phyloP scores from a whole-genome alignment of 306 rosid genomes.

The Prosopis cineraria region DNA sequence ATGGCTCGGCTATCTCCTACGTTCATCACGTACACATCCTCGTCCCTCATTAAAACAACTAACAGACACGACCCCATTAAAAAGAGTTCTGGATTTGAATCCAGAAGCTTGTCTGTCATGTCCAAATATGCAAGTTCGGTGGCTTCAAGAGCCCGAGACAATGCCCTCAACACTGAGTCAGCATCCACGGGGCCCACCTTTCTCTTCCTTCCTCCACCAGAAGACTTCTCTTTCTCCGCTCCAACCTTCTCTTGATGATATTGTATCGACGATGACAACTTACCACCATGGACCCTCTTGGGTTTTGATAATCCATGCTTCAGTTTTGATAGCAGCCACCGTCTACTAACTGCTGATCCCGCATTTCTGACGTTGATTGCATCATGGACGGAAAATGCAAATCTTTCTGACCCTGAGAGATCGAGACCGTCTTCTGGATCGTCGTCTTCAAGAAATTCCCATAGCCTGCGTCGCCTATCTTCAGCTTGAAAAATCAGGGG shows the following conservation, averaged over 20 bases:
- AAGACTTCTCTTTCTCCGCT: slow-evolving; percentile 55
- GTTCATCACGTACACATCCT: slow-evolving; percentile 53
- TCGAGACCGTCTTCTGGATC: slow-evolving; percentile 74
- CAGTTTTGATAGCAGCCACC: slow-evolving; percentile 80
- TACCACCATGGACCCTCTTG: slow-evolving; percentile 65
- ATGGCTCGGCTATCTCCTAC: slow-evolving; percentile 97
- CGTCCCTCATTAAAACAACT: not conserved
- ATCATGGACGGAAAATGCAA: slow-evolving; percentile 89
- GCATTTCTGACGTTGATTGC: slow-evolving; percentile 79
- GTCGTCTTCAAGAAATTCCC: slow-evolving; percentile 86
- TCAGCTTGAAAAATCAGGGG: slow-evolving; percentile 42
- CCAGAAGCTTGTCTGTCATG: slow-evolving; percentile 80
- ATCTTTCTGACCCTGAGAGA: slow-evolving; percentile 93
- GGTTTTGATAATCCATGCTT: slow-evolving; percentile 82
- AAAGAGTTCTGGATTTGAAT: not conserved
- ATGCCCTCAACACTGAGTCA: slow-evolving; percentile 68
- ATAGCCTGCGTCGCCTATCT: slow-evolving; percentile 65
- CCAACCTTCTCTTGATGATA: slow-evolving; percentile 70
- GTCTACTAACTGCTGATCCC: slow-evolving; percentile 72
- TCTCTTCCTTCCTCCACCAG: slow-evolving; percentile 53
- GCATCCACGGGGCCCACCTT: slow-evolving; percentile 88
- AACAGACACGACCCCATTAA: not conserved
- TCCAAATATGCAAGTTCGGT: slow-evolving; percentile 83
- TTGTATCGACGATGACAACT: slow-evolving; percentile 66
- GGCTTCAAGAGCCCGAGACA: slow-evolving; percentile 76